Evolutionary conservation across 2,329 filamentous ascomycete genomes (phyloP).

Genomic region (Cordyceps javanica): DNA sequence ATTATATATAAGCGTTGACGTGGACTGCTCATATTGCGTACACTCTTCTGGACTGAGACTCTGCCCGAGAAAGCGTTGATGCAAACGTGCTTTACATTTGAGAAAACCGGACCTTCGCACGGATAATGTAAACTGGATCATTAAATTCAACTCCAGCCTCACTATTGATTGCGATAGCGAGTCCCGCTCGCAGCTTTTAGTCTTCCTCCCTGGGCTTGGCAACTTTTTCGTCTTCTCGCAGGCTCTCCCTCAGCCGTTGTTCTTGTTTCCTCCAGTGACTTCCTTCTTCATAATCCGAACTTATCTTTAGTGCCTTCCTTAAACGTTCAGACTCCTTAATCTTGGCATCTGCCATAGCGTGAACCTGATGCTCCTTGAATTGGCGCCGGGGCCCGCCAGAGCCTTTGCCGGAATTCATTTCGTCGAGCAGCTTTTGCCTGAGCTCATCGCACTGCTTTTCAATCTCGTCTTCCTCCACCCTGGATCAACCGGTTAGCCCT

Average conservation of each 20-base stretch:
- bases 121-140: not conserved
- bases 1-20: too few species aligned
- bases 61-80: too few species aligned
- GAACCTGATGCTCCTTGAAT: slow-evolving; percentile 88
- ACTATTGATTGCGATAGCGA: not conserved
- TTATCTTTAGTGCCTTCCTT: slow-evolving; percentile 79
- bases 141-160: not conserved
- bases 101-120: not conserved
- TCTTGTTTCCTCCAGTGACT: slow-evolving; percentile 82
- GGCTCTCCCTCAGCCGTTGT: slow-evolving; percentile 49
- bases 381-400: slow-evolving; percentile 37
- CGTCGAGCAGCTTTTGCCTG: slow-evolving; percentile 33
- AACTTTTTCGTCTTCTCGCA: slow-evolving; percentile 33
- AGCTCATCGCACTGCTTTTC: slow-evolving; percentile 52
- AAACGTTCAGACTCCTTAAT: slow-evolving; percentile 90
- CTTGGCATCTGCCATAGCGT: slow-evolving; percentile 94
- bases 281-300: slow-evolving; percentile 78
- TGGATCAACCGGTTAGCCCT: slow-evolving; percentile 27
- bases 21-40: too few species aligned
- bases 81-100: too few species aligned
- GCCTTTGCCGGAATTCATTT: slow-evolving; percentile 29
- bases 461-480: slow-evolving; percentile 84
- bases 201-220: slow-evolving; percentile 20
- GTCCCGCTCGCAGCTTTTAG: not conserved
- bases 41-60: too few species aligned